Evolutionary conservation across 345 rosid genomes (phyloP), one percentile per base, ranked within the genome.

Genomic region (Physaria fendleri): DNA sequence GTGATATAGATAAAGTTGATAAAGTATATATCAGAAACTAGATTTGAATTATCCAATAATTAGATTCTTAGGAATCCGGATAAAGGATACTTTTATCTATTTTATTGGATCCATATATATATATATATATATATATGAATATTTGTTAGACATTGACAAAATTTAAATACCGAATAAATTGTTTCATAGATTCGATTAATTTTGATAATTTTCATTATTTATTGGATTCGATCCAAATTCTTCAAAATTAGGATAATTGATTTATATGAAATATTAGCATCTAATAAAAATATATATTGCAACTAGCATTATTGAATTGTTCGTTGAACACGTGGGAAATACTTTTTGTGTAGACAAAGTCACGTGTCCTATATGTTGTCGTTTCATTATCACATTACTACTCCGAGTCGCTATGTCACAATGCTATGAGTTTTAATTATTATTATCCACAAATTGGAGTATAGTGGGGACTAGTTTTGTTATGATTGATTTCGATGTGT

Each of bases 331-430:
- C 72, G 72, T 67, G 72, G 30, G 29, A 8, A 32, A 57, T 18
- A n/a, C 56, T 14, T 21, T 14, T 21, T 12, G 66, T 42, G 24
- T 25, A 51, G 55, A 20, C 20, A 34, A 51, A 21, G 72, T 43
- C 72, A 59, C 66, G 61, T 68, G 72, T 43, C 72, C 42, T 10
- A 52, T 11, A 11, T 11, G 24, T 51, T 68, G 61, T 68, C 72
- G 55, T 68, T 10, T 52, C 38, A 23, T 40, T 45, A 32, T 23
- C 59, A 50, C 65, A 57, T 51, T 49, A 57, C 59, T 49, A 58
- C 54, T 41, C 34, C 43, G 52, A 52, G 52, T 52, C 52, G 60
- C 52, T 6, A 30, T 34, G 30, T 44, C 55, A 38, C 69, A 65
- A 65, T 44, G 44, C 52, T 30, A 39, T 29, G 34, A 65, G 12